Conservation (phyloP, 2,329 filamentous ascomycete genomes). For the Neoascochyta sp. region DNA sequence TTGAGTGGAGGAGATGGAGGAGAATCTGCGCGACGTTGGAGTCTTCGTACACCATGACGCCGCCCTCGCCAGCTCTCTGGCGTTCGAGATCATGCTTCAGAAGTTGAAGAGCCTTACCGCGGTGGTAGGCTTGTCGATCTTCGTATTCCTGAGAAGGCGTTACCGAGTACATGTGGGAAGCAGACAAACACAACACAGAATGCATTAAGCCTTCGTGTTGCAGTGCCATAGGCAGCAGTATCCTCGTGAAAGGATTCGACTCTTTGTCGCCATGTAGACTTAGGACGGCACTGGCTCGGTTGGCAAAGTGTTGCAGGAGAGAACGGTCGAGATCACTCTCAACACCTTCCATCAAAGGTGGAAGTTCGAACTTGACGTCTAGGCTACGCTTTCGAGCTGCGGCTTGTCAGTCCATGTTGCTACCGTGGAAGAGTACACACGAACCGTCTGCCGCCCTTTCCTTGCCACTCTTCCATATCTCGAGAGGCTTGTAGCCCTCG, state of each 20-base stretch:
- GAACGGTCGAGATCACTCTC: slow-evolving; percentile 75
- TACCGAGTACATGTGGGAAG: slow-evolving; percentile 63
- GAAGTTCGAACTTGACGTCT: slow-evolving; percentile 47
- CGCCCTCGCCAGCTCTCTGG: slow-evolving; percentile 37
- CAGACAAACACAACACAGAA: slow-evolving; percentile 77
- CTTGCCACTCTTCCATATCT: slow-evolving; percentile 81
- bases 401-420: too few species aligned
- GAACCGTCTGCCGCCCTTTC: slow-evolving; percentile 66
- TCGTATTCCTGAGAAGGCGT: slow-evolving; percentile 50
- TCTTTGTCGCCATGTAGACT: slow-evolving; percentile 74
- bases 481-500: slow-evolving; percentile 83
- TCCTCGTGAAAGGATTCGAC: slow-evolving; percentile 78
- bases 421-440: slow-evolving; percentile 2
- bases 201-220: slow-evolving; percentile 83
- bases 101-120: slow-evolving; percentile 46
- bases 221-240: slow-evolving; percentile 76
- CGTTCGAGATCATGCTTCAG: slow-evolving; percentile 45
- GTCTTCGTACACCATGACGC: slow-evolving; percentile 46
- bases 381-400: slow-evolving; percentile 34
- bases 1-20: slow-evolving; percentile 58
- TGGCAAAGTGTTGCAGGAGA: slow-evolving; percentile 80
- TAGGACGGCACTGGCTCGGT: slow-evolving; percentile 72
- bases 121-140: slow-evolving; percentile 47
- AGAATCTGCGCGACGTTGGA: slow-evolving; percentile 60
- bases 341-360: slow-evolving; percentile 70